Evolutionary conservation across 805 yeast genomes (phyloP).

Genomic region (Starmerella davenportii): DNA sequence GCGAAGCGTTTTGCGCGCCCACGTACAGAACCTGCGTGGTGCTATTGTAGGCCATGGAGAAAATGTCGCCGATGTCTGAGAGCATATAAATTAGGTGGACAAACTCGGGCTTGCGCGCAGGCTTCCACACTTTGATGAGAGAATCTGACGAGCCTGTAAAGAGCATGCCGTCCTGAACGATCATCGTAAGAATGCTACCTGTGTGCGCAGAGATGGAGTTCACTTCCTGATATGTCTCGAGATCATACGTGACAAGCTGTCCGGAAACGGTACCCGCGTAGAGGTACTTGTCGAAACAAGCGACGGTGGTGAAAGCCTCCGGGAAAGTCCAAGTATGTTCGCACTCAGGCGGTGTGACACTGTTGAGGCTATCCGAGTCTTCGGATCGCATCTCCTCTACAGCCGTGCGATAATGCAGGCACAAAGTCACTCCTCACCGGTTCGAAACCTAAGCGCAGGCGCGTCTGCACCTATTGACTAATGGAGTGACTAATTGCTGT

Average conservation of each 20-base stretch:
- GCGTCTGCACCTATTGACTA: too few relatives aligned
- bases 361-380: neutral
- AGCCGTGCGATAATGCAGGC: too few relatives aligned
- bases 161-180: slow-evolving; percentile 31
- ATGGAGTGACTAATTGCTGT: too few relatives aligned
- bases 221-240: slow-evolving; percentile 41
- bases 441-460: too few relatives aligned
- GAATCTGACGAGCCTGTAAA: slow-evolving; percentile 87
- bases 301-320: slow-evolving; percentile 51
- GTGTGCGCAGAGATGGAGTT: slow-evolving; percentile 41
- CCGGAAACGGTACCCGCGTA: slow-evolving; percentile 89
- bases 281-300: slow-evolving; percentile 22
- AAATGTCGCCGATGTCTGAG: slow-evolving; percentile 84
- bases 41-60: slow-evolving; percentile 58
- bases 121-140: slow-evolving; percentile 62
- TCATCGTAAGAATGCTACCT: slow-evolving; percentile 57
- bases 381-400: neutral
- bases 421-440: too few relatives aligned
- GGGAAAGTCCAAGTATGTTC: slow-evolving; percentile 63
- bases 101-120: slow-evolving; percentile 12
- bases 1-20: slow-evolving; percentile 85
- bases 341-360: slow-evolving; percentile 14
- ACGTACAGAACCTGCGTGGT: slow-evolving; percentile 44
- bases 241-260: slow-evolving; percentile 51
- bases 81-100: slow-evolving; percentile 67